Evolutionary conservation across 2,329 filamentous ascomycete species (phyloP).

Genomic region (Microcera coccophila): DNA sequence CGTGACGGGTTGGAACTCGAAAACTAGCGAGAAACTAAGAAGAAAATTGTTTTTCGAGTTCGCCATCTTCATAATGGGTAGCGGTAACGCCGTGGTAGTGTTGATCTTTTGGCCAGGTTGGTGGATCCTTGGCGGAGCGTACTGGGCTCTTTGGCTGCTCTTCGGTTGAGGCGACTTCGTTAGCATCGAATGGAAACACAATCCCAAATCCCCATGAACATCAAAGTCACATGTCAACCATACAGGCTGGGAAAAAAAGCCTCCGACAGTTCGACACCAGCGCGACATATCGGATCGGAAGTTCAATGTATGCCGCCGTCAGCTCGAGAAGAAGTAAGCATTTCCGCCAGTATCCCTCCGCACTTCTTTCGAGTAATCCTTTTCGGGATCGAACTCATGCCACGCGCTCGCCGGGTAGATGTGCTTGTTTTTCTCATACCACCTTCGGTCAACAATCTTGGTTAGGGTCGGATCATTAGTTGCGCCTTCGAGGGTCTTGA

Average conservation of each 20-base stretch:
- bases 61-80: constrained; percentile 48
- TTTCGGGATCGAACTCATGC: constrained; percentile 90
- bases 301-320: no score
- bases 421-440: constrained; percentile 98
- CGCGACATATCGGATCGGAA: no score
- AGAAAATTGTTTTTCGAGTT: constrained; percentile 51
- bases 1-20: constrained; percentile 37
- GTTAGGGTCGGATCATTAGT: constrained; percentile 75
- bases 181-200: constrained; percentile 4
- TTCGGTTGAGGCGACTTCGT: constrained; percentile 29
- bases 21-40: constrained; percentile 33
- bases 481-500: constrained; percentile 66
- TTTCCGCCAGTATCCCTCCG: constrained; percentile 86
- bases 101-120: constrained; percentile 57
- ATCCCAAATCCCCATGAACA: constrained; percentile 7
- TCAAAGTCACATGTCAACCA: constrained; percentile 4
- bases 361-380: constrained; percentile 74
- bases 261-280: constrained; percentile 3
- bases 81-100: constrained; percentile 46
- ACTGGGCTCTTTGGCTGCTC: constrained; percentile 33
- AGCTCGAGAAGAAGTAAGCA: constrained; percentile 75
- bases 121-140: constrained; percentile 42
- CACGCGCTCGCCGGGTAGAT: constrained; percentile 95
- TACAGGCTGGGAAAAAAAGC: constrained; percentile 1
- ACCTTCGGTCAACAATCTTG: constrained; percentile 91